These are phyloP conservation scores for Zasmidium citrigriseum DNA, from an alignment of 2,329 filamentous ascomycete species.

Conservation along the genomic window DNA sequence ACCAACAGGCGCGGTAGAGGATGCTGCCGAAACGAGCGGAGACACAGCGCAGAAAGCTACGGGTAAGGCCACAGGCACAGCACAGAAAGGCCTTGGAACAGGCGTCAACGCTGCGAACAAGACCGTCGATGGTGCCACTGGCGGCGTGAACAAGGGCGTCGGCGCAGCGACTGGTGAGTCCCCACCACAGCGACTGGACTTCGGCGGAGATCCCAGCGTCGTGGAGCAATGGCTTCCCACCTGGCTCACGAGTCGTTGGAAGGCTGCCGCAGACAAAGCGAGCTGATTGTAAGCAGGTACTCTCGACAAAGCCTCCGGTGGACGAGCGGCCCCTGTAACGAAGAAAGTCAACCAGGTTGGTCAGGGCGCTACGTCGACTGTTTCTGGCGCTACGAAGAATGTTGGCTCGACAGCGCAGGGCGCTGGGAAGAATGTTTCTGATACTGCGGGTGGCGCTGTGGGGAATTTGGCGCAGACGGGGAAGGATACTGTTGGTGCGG, in stretches of 20 bases:
- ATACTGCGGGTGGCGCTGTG: slow-evolving; percentile 29
- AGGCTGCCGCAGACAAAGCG: neutral
- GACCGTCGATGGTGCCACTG: slow-evolving; percentile 24
- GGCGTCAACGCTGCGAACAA: slow-evolving; percentile 31
- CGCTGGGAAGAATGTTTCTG: slow-evolving; percentile 36
- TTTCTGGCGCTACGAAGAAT: slow-evolving; percentile 36
- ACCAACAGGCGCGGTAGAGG: slow-evolving; percentile 8
- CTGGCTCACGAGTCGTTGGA: slow-evolving; percentile 30
- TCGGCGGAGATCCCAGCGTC: slow-evolving; percentile 16
- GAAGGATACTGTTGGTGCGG: slow-evolving; percentile 28
- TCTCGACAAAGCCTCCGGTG: slow-evolving; percentile 38
- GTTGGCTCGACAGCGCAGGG: slow-evolving; percentile 37
- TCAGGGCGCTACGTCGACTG: slow-evolving; percentile 38
- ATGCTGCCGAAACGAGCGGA: slow-evolving; percentile 8
- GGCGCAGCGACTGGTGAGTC: slow-evolving; percentile 34
- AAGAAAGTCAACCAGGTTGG: slow-evolving; percentile 37
- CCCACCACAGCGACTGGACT: slow-evolving; percentile 22
- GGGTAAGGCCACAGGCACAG: slow-evolving; percentile 25
- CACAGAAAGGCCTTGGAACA: slow-evolving; percentile 29
- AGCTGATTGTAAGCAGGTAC: slow-evolving; percentile 24
- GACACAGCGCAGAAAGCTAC: slow-evolving; percentile 24
- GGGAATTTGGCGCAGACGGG: slow-evolving; percentile 32
- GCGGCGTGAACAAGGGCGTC: slow-evolving; percentile 27
- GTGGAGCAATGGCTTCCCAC: slow-evolving; percentile 28
- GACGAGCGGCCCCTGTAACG: slow-evolving; percentile 30